phyloP scores from a whole-genome alignment of 441 rosid genomes.

The Omphalea diandra region DNA sequence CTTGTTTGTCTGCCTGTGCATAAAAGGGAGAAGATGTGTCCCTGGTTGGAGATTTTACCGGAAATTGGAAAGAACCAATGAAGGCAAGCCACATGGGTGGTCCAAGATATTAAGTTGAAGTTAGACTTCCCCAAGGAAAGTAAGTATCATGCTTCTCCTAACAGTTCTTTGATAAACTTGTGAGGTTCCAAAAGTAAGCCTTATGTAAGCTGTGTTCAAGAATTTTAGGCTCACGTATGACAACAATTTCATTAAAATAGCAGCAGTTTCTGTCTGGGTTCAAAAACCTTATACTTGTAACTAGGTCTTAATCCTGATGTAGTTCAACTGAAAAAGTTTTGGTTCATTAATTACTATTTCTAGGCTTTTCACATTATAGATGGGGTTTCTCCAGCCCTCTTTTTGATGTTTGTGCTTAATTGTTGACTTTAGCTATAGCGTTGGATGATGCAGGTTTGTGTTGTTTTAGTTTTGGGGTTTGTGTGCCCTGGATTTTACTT shows the following conservation, averaged over 20 bases:
- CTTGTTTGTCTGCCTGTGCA: slow-evolving; percentile 24
- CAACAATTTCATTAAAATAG: background rate
- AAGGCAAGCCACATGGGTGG: slow-evolving; percentile 82
- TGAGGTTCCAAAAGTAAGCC: background rate
- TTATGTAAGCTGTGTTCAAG: too few relatives aligned
- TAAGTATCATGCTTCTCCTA: slow-evolving; percentile 36
- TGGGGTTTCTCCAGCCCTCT: background rate
- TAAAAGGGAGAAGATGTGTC: slow-evolving; percentile 81
- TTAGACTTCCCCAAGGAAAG: slow-evolving; percentile 89
- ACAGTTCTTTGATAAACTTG: background rate
- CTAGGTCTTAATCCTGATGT: background rate
- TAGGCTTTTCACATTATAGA: background rate
- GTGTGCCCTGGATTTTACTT: background rate
- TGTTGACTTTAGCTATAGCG: background rate
- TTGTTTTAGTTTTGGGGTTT: background rate
- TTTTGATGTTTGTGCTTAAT: background rate
- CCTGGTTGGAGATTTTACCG: slow-evolving; percentile 92
- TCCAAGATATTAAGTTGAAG: slow-evolving; percentile 81
- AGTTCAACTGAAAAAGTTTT: background rate
- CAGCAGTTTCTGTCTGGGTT: background rate
- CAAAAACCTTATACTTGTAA: background rate
- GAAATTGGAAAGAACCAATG: slow-evolving; percentile 92
- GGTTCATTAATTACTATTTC: background rate
- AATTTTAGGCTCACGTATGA: background rate
- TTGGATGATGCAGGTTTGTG: background rate